A percentile compares a stretch with the other conserved stretches of the same genome.
phyloP scores from a whole-genome alignment of 2,329 filamentous ascomycete genomes.

The Eurotiales sp. region DNA sequence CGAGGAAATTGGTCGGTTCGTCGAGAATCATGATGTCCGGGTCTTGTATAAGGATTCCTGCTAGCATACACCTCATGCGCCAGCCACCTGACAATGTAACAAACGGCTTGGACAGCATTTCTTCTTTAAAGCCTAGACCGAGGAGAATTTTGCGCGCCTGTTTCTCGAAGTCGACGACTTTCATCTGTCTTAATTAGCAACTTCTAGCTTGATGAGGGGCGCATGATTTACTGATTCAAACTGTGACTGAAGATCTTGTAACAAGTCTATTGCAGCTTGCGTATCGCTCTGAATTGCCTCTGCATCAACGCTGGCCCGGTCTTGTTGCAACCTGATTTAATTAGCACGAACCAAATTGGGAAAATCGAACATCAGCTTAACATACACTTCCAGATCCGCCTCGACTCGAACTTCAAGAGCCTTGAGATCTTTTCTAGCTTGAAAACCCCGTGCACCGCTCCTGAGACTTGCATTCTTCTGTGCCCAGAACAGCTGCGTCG shows the following conservation, averaged over 20 bases:
- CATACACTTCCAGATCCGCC: slow-evolving; percentile 53
- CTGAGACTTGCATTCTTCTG: slow-evolving; percentile 70
- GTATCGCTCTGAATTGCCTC: slow-evolving; percentile 61
- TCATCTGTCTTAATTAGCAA: too few relatives aligned
- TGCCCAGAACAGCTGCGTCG: slow-evolving; percentile 62
- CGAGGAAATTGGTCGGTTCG: slow-evolving; percentile 83
- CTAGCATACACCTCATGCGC: slow-evolving; percentile 66
- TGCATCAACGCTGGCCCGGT: slow-evolving; percentile 54
- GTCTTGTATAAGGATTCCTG: slow-evolving; percentile 64
- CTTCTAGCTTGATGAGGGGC: too few relatives aligned
- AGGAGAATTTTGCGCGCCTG: slow-evolving; percentile 63
- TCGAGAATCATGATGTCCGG: slow-evolving; percentile 77
- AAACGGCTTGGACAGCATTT: slow-evolving; percentile 57
- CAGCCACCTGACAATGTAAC: slow-evolving; percentile 71
- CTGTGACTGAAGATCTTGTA: slow-evolving; percentile 65
- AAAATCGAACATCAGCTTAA: too few relatives aligned
- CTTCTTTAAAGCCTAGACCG: slow-evolving; percentile 68
- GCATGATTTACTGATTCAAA: slow-evolving; percentile 59
- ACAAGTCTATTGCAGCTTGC: slow-evolving; percentile 64
- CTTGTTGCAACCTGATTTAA: slow-evolving; percentile 43
- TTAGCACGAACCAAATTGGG: too few relatives aligned
- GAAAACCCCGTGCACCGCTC: slow-evolving; percentile 70
- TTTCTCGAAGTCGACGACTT: slow-evolving; percentile 60
- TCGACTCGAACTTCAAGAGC: slow-evolving; percentile 64
- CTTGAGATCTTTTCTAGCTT: slow-evolving; percentile 70